Evolutionary conservation across 352 stramenopile species (phyloP), one percentile per base, ranked within the genome.

Genomic region (Nothophytophthora sp.): DNA sequence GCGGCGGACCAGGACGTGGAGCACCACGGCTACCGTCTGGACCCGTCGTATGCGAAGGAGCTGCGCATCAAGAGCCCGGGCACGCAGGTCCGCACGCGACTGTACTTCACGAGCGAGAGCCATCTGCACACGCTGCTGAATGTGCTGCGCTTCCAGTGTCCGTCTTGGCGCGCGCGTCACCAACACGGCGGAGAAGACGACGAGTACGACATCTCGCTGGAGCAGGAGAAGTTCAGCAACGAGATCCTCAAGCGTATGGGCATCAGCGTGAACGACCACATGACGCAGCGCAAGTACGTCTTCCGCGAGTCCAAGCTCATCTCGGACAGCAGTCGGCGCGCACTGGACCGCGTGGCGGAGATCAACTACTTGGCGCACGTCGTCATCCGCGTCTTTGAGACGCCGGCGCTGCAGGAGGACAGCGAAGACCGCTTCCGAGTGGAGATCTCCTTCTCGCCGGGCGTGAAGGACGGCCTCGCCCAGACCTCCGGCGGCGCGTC

Each of bases 91-190:
- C 93, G 97, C 53, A 99, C 97, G 23, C 88, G 97, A 4, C 75
- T 99, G 15, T 99, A 99, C 69, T 99, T 99, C 59, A 99, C 97
- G 13, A 99, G 92, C 35, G 98, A 99, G 74, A 93, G 81, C 49
- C 98, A 99, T 73, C 80, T 99, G 48, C 97, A 99, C 69, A 96
- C 96, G 22, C 71, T 99, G 27, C 73, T 99, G 42, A 99, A 99
- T 70, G 95, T 99, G 23, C 73, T 99, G 19, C 80, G 96, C 5
- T 96, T 96, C 58, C 83, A 93, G 53, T 93, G 85, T 42, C 64
- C 76, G 20, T 81, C 75, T 24, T 92, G 81, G 84, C 68, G 70
- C 15, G 71, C 67, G 2, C 75, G 81, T 1, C 78, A 87, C 39
- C 64, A 86, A 43, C 50, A 73, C 23, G 65, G 75, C 15, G 63